Conservation (phyloP, 805 yeast genomes). For the Ascoidea asiatica region DNA sequence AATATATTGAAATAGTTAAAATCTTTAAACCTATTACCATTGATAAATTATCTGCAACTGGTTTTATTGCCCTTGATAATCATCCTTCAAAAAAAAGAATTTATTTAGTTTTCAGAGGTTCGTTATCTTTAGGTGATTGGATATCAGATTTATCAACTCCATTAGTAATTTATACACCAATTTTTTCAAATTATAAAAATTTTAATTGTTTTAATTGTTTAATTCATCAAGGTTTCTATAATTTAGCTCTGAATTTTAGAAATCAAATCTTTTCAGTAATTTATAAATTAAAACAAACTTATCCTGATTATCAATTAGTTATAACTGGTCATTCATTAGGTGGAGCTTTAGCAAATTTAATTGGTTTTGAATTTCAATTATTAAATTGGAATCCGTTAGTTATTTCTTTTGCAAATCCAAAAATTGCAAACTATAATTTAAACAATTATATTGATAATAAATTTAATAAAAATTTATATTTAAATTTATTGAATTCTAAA, state of each 20-base stretch:
- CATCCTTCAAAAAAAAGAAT: conserved; percentile 21
- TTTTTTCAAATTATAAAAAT: not conserved
- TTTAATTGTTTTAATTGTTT: conserved; percentile 32
- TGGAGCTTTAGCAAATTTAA: conserved; percentile 52
- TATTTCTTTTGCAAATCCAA: conserved; percentile 51
- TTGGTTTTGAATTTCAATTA: conserved; percentile 46
- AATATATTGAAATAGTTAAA: not conserved
- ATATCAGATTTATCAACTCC: conserved; percentile 37
- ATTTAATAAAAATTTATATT: conserved; percentile 23
- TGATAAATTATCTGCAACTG: conserved; percentile 13
- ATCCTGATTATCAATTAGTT: conserved; percentile 35
- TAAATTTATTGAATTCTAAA: not conserved
- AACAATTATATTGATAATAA: conserved; percentile 36
- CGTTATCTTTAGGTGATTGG: conserved; percentile 53
- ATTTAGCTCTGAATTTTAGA: conserved; percentile 30
- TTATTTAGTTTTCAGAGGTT: conserved; percentile 47
- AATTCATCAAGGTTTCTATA: conserved; percentile 54
- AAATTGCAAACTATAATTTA: conserved; percentile 41
- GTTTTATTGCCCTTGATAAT: conserved; percentile 39
- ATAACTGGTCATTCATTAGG: conserved; percentile 70
- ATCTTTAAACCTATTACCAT: not conserved
- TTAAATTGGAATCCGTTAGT: conserved; percentile 42
- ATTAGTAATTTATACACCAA: conserved; percentile 34
- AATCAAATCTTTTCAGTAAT: conserved; percentile 23
- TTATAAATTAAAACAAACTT: conserved; percentile 16